Conservation (phyloP, 1,284 basidiomycete genomes). For the Austroboletus niveus region DNA sequence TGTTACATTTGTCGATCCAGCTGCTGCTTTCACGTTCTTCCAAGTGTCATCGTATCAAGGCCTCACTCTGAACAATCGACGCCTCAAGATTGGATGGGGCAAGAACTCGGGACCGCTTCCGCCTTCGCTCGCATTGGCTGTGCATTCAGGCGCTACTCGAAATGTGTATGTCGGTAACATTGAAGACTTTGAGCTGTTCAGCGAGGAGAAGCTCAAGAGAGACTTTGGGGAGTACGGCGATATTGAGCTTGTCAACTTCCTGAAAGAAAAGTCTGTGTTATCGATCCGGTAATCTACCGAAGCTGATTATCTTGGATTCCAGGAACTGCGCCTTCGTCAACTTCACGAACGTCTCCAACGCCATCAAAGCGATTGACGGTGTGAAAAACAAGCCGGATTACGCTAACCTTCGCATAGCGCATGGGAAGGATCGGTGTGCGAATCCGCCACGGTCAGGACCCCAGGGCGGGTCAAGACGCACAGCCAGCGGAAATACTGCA, state of each 20-base stretch:
- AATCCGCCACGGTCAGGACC: constrained; percentile 83
- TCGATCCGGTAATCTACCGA: not conserved
- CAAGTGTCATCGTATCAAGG: constrained; percentile 87
- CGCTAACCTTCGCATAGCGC: constrained; percentile 78
- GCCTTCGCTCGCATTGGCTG: constrained; percentile 79
- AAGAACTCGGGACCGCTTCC: constrained; percentile 85
- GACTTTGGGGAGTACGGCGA: constrained; percentile 94
- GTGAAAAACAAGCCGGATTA: constrained; percentile 88
- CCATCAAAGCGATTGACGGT: constrained; percentile 93
- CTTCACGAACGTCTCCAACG: constrained; percentile 88
- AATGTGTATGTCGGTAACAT: constrained; percentile 95
- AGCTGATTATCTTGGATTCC: constrained; percentile 7
- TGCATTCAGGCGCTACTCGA: constrained; percentile 87
- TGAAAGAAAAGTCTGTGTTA: constrained; percentile 81
- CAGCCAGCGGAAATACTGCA: constrained; percentile 40
- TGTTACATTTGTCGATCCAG: constrained; percentile 87
- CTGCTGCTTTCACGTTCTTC: constrained; percentile 88
- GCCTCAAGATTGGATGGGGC: constrained; percentile 94
- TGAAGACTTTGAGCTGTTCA: constrained; percentile 88
- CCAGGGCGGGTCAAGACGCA: constrained; percentile 54
- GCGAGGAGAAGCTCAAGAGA: constrained; percentile 79
- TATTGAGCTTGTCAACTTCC: constrained; percentile 92
- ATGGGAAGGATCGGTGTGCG: constrained; percentile 94
- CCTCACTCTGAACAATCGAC: constrained; percentile 84
- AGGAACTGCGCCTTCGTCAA: constrained; percentile 95